Evolutionary conservation across 129 eudicot genomes (phyloP), one percentile per base, ranked within the genome.

Genomic region (Glebionis coronaria): DNA sequence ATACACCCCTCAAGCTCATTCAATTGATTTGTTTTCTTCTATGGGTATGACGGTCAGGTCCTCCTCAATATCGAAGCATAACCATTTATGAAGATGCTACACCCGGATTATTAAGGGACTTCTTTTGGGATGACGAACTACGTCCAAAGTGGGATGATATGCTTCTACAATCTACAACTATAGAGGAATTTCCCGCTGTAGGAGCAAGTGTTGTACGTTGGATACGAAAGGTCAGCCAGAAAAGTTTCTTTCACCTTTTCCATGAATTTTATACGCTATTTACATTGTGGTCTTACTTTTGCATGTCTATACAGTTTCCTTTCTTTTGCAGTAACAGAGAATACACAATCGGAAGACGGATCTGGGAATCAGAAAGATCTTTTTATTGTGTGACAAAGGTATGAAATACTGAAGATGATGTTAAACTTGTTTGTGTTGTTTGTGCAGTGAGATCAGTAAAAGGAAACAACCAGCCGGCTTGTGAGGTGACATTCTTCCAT

Each of bases 381-480:
- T 93, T 81, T 75, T 93, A 89, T 73, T 89, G 97, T n/a, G 95
- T 93, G 61, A 93, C 99, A 25, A 89, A 93, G 97, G 99, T 89
- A 81, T 15, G 15, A 44, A 50, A 45, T 35, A 7, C 42, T n/a
- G n/a, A n/a, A n/a, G 42, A 5, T 35, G 20, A 19, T 62, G 15
- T 18, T 19, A 4, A 49, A 49, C 19, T 16, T 16, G 14, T 18
- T 42, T 35, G 31, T 35, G 67, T 3, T 10, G 52, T 40, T 9
- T n/a, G n/a, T n/a, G n/a, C 90, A 80, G 96, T 82, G 57, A 84
- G 57, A 72, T 92, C 98, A 56, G 80, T n/a, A n/a, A n/a, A n/a
- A n/a, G n/a, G n/a, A n/a, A n/a, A n/a, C n/a, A n/a, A n/a, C n/a
- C n/a, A n/a, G n/a, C n/a, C 82, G 21, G 95, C 98, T 7, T 80